Evolutionary conservation across 2,329 filamentous ascomycete species (phyloP).

Genomic region (Didymellaceae sp.): DNA sequence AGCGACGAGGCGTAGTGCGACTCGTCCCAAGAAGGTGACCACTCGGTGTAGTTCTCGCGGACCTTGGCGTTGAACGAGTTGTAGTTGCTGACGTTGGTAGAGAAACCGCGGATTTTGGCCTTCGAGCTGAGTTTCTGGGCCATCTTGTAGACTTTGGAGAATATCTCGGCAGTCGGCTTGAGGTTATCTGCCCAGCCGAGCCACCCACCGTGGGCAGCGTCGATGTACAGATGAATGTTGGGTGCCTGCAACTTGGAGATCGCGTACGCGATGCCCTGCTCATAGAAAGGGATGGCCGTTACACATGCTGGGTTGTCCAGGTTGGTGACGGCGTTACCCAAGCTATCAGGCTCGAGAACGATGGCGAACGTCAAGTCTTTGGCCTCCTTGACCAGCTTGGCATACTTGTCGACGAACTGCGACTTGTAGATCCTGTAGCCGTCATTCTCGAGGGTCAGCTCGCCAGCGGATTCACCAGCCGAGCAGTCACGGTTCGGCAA

Average conservation of each 20-base stretch:
- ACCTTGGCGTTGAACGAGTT: slow-evolving; percentile 35
- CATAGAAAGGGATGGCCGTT: slow-evolving; percentile 34
- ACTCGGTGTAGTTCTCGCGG: slow-evolving; percentile 36
- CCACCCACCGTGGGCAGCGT: slow-evolving; percentile 41
- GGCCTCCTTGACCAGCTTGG: slow-evolving; percentile 30
- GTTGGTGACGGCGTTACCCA: slow-evolving; percentile 41
- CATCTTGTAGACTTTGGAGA: slow-evolving; percentile 31
- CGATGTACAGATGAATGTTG: slow-evolving; percentile 38
- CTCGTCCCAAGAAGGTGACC: slow-evolving; percentile 33
- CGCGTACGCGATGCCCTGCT: slow-evolving; percentile 39
- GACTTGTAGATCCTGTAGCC: slow-evolving; percentile 36
- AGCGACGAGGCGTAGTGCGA: slow-evolving; percentile 33
- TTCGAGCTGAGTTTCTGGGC: slow-evolving; percentile 31
- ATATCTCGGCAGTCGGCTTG: slow-evolving; percentile 33
- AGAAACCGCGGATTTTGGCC: slow-evolving; percentile 34
- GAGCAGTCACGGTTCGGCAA: slow-evolving; percentile 91
- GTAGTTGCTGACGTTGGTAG: slow-evolving; percentile 40
- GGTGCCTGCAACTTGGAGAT: slow-evolving; percentile 38
- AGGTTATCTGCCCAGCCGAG: slow-evolving; percentile 41
- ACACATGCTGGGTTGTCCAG: slow-evolving; percentile 31
- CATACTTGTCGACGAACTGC: slow-evolving; percentile 38
- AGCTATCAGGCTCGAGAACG: slow-evolving; percentile 37
- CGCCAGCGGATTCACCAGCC: slow-evolving; percentile 77
- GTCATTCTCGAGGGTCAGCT: slow-evolving; percentile 73
- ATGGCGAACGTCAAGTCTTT: slow-evolving; percentile 39